Evolutionary conservation across 495 filamentous ascomycete genomes (phyloP).

Genomic region (Podospora comata): DNA sequence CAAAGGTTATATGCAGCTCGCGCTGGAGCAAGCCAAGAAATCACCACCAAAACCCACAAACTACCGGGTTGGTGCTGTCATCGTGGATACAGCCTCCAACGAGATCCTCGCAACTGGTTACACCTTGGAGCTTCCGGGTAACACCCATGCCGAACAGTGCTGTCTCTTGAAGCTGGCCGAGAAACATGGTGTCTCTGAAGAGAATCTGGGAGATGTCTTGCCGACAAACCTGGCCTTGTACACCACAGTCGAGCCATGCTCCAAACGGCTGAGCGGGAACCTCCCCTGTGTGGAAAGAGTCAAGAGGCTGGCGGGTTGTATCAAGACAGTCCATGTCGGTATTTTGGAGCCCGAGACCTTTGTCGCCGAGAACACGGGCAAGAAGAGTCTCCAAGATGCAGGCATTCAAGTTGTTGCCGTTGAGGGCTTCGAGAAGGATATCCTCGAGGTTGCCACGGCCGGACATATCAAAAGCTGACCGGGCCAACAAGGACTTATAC

Average conservation of each 20-base stretch:
- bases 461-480: slow-evolving; percentile 55
- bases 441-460: slow-evolving; percentile 72
- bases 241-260: slow-evolving; percentile 94
- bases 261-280: slow-evolving; percentile 75
- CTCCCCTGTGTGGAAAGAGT: slow-evolving; percentile 79
- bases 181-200: slow-evolving; percentile 49
- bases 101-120: slow-evolving; percentile 79
- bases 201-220: slow-evolving; percentile 54
- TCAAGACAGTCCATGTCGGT: slow-evolving; percentile 81
- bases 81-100: slow-evolving; percentile 59
- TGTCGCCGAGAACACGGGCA: slow-evolving; percentile 74
- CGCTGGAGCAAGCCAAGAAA: slow-evolving; percentile 67
- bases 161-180: slow-evolving; percentile 74
- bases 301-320: slow-evolving; percentile 55
- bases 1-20: slow-evolving; percentile 63
- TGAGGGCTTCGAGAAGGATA: slow-evolving; percentile 74
- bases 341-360: slow-evolving; percentile 87
- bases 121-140: slow-evolving; percentile 84
- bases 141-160: slow-evolving; percentile 95
- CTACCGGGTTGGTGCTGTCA: slow-evolving; percentile 85
- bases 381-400: slow-evolving; percentile 62
- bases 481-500: background rate
- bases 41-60: slow-evolving; percentile 85
- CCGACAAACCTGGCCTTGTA: slow-evolving; percentile 64
- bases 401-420: slow-evolving; percentile 74